phyloP scores from a whole-genome alignment of 2,329 filamentous ascomycete genomes.

The Fusarium pseudoanthophilum region DNA sequence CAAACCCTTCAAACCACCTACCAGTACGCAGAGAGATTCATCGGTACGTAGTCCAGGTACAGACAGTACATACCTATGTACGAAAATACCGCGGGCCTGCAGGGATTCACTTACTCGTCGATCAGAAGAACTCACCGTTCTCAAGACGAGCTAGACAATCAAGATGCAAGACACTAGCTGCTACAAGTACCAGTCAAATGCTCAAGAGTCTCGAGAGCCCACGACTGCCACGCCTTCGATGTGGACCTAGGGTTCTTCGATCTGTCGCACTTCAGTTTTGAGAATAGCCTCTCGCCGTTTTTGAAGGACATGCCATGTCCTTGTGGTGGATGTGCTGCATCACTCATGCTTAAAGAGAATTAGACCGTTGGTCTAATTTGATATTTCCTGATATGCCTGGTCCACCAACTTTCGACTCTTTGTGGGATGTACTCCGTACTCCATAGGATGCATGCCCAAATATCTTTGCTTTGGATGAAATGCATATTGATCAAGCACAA shows the following conservation, averaged over 20 bases:
- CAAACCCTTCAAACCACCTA: not conserved
- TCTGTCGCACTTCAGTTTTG: constrained; percentile 27
- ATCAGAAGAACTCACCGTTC: constrained; percentile 44
- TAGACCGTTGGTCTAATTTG: constrained; percentile 8
- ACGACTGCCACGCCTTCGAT: constrained; percentile 4
- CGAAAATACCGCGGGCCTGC: constrained; percentile 34
- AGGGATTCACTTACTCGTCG: constrained; percentile 35
- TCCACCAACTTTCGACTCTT: constrained; percentile 4
- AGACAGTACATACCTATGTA: constrained; percentile 20
- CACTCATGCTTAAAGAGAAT: constrained; percentile 17
- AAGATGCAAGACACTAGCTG: constrained; percentile 35
- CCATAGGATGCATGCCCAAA: not conserved
- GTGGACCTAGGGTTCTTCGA: constrained; percentile 33
- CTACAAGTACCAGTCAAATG: constrained; percentile 22
- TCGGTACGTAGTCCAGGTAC: constrained; percentile 8
- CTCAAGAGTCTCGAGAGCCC: not conserved
- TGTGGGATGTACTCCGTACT: no score
- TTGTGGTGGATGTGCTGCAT: constrained; percentile 26
- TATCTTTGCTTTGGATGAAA: not conserved
- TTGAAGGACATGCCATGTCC: constrained; percentile 32
- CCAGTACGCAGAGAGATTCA: constrained; percentile 15
- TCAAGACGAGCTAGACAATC: constrained; percentile 16
- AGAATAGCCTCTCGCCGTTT: constrained; percentile 29
- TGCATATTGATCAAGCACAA: not conserved
- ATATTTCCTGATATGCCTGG: constrained; percentile 12